Base-by-base conservation (phyloP, 2,329 filamentous ascomycete genomes). In the Mycosphaerella arachidis region DNA sequence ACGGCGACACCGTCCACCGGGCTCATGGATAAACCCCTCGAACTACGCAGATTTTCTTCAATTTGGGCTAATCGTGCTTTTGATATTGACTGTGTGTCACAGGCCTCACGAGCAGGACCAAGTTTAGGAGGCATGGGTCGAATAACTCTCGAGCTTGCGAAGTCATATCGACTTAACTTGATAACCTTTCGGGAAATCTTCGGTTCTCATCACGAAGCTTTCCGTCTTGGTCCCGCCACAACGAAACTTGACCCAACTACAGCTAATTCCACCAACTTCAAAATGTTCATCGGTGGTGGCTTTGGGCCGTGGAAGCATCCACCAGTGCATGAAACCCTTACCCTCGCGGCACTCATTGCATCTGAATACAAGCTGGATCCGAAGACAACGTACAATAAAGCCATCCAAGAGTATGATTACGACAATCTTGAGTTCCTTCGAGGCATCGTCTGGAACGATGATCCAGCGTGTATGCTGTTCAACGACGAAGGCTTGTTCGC, bases 381-480 rank as follows among this genome's bases (percentile, higher is more conserved):
- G 18, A 29, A 35, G 27, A 59, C 53, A n/a, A 59, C 31, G 24
- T 55, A 59, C 33, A 43, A 55, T 1, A 51, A 52, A 20, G 30
- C 46, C 24, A 51, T 52, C n/a, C 57, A 48, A 24, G 53, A 56
- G 20, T 52, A 56, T 7, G 53, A 53, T 20, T 48, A 48, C 35
- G 57, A 59, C 20, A 48, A 43, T 4, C 46, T 56, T 3, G 57
- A 59, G 27, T 59, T 59, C 27, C 24, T 59, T 24, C 57, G 53
- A 10, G 57, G 57, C 5, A 12, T 59, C 6, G 48, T 59, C 6
- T 59, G 57, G 57, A 56, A 59, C 16, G 57, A 59, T 40, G 57
- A 59, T 16, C 57, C 53, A 12, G 53, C 53, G 3, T 56, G 54
- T 16, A 24, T 56, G 45, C 57, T 59, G 12, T 59, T 59, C 48